phyloP scores from a whole-genome alignment of 495 filamentous ascomycete species.

The Neurospora discreta region DNA sequence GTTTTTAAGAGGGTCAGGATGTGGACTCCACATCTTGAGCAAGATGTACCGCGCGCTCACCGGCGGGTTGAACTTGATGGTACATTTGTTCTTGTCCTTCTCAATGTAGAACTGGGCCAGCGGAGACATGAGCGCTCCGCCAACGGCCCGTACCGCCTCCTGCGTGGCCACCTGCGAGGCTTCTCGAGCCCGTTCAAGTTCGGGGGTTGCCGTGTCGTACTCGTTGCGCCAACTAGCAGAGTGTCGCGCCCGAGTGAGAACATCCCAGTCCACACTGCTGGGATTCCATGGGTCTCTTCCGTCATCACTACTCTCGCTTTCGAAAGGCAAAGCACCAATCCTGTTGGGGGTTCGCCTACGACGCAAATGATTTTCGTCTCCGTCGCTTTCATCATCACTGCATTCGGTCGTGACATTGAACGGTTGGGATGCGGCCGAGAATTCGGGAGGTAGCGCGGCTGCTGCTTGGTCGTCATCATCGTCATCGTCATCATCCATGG shows the following conservation, averaged over 20 bases:
- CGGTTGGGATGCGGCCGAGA: slow-evolving; percentile 26
- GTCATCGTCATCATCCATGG: slow-evolving; percentile 36
- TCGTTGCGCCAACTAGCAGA: neutral
- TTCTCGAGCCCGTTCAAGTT: slow-evolving; percentile 37
- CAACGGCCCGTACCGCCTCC: slow-evolving; percentile 43
- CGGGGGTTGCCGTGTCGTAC: slow-evolving; percentile 18
- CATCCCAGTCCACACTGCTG: slow-evolving; percentile 5
- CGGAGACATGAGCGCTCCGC: slow-evolving; percentile 49
- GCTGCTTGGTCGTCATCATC: slow-evolving; percentile 34
- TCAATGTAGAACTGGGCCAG: slow-evolving; percentile 73
- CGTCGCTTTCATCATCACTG: slow-evolving; percentile 41
- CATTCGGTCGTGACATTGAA: slow-evolving; percentile 42
- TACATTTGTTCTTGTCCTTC: slow-evolving; percentile 69
- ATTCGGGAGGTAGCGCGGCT: slow-evolving; percentile 43
- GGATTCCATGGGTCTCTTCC: slow-evolving; percentile 3
- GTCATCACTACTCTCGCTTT: slow-evolving; percentile 37
- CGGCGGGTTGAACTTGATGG: slow-evolving; percentile 79
- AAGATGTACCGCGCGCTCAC: slow-evolving; percentile 73
- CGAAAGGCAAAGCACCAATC: slow-evolving; percentile 41
- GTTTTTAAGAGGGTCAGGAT: slow-evolving; percentile 43
- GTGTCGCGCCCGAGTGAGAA: neutral
- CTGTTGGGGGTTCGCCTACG: slow-evolving; percentile 26
- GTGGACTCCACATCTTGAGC: slow-evolving; percentile 77
- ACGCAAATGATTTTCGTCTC: slow-evolving; percentile 9
- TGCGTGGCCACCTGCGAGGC: slow-evolving; percentile 42